Evolutionary conservation across 192 early-diverging fungal species (phyloP).

Genomic region (Backusella westeae): DNA sequence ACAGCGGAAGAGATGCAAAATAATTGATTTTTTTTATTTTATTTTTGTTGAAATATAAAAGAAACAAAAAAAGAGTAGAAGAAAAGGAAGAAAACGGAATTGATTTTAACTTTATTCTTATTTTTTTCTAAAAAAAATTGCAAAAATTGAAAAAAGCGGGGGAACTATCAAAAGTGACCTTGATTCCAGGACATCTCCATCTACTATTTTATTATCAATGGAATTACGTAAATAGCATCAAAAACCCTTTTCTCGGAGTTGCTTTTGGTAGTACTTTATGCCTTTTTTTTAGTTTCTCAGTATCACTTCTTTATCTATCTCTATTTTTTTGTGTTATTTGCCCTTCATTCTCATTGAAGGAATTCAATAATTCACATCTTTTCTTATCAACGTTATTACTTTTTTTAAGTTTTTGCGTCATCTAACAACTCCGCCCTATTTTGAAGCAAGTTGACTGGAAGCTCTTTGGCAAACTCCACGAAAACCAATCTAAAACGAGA

Average conservation of each 20-base stretch:
- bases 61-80: not conserved
- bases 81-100: constrained; percentile 6
- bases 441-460: constrained; percentile 7
- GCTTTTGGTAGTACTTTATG: not conserved
- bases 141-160: not conserved
- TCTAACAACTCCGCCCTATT: not conserved
- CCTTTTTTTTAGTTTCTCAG: not conserved
- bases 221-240: not conserved
- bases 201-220: not conserved
- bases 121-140: constrained; percentile 2
- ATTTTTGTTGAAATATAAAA: not conserved
- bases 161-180: not conserved
- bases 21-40: constrained; percentile 10
- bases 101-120: constrained; percentile 1
- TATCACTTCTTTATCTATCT: not conserved
- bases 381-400: not conserved
- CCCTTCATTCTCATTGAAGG: not conserved
- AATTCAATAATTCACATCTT: not conserved
- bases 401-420: not conserved
- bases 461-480: not conserved
- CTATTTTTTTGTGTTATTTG: not conserved
- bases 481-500: constrained; percentile 1
- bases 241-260: constrained; percentile 2
- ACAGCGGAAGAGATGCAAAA: constrained; percentile 21
- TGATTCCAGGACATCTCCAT: not conserved